These are phyloP conservation scores for Pugionium cornutum DNA, from an alignment of 345 rosid genomes.

Conservation along the genomic window DNA sequence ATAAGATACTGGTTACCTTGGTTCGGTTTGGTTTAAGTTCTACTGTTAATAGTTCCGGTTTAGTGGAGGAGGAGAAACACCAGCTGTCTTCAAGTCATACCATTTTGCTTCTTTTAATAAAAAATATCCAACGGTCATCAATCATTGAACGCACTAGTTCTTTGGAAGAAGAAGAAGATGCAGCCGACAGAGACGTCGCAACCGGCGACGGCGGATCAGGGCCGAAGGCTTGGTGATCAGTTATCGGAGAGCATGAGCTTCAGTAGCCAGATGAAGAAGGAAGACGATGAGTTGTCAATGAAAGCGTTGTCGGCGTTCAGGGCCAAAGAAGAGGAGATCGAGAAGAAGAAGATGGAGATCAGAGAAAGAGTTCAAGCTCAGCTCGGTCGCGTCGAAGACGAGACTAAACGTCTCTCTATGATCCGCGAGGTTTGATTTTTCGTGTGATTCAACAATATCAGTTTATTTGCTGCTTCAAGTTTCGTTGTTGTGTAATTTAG, in stretches of 20 bases:
- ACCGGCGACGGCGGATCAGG: conserved; percentile 50
- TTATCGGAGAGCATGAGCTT: conserved; percentile 77
- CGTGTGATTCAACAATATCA: conserved; percentile 1
- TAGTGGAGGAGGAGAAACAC: background rate
- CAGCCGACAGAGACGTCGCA: conserved; percentile 50
- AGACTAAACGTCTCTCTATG: conserved; percentile 69
- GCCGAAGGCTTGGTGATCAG: conserved; percentile 41
- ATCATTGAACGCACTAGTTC: conserved; percentile 5
- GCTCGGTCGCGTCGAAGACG: too few relatives aligned
- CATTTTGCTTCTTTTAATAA: conserved; percentile 15
- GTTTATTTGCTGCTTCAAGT: background rate
- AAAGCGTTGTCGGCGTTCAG: conserved; percentile 80
- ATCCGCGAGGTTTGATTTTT: conserved; percentile 73
- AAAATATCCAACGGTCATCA: conserved; percentile 40
- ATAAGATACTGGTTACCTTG: too few relatives aligned
- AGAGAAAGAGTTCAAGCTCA: conserved; percentile 79
- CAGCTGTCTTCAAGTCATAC: conserved; percentile 2
- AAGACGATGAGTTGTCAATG: conserved; percentile 85
- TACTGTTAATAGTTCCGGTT: conserved; percentile 24
- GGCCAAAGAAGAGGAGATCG: conserved; percentile 98
- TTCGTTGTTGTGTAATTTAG: conserved; percentile 1
- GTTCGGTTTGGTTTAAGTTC: background rate
- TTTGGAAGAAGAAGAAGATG: conserved; percentile 25
- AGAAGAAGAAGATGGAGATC: conserved; percentile 87
- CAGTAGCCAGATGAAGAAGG: conserved; percentile 83